phyloP scores from a whole-genome alignment of 495 filamentous ascomycete genomes.

The Rostrohypoxylon terebratum region DNA sequence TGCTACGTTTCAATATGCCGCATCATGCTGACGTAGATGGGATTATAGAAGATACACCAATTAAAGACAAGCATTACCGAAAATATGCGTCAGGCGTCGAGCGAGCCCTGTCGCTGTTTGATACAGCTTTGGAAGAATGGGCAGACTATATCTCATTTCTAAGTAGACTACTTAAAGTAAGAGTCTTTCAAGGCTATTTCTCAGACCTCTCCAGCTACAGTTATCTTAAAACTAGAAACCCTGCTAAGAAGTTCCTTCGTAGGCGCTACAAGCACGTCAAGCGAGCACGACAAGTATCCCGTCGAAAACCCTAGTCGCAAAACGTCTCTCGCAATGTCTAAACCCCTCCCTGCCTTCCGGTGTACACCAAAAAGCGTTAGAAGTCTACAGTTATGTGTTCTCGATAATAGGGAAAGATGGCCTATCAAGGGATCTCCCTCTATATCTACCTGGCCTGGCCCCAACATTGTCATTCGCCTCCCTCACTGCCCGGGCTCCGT shows the following conservation, averaged over 20 bases:
- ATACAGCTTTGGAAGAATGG: conserved; percentile 96
- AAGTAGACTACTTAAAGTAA: conserved; percentile 87
- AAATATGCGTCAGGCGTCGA: conserved; percentile 91
- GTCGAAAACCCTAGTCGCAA: conserved; percentile 84
- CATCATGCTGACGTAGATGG: conserved; percentile 28
- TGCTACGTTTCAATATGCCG: background rate
- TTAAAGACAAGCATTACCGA: conserved; percentile 91
- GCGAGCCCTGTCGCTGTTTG: conserved; percentile 88
- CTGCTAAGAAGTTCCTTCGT: conserved; percentile 36
- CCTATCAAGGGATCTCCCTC: conserved; percentile 79
- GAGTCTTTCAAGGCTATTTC: conserved; percentile 9
- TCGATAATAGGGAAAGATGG: conserved; percentile 77
- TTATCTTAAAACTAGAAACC: background rate
- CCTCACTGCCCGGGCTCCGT: conserved; percentile 83
- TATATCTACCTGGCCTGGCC: conserved; percentile 90
- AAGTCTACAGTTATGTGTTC: conserved; percentile 93
- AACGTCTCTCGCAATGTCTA: conserved; percentile 92
- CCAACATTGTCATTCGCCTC: conserved; percentile 93
- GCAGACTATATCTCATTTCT: conserved; percentile 99
- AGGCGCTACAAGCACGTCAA: conserved; percentile 91
- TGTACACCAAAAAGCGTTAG: conserved; percentile 97
- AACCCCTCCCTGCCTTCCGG: conserved; percentile 93
- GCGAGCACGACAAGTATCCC: conserved; percentile 77
- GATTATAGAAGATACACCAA: conserved; percentile 69
- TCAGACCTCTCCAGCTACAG: background rate